Evolutionary conservation across 2,329 filamentous ascomycete species (phyloP).

Genomic region (Ceratocystis ficicola): DNA sequence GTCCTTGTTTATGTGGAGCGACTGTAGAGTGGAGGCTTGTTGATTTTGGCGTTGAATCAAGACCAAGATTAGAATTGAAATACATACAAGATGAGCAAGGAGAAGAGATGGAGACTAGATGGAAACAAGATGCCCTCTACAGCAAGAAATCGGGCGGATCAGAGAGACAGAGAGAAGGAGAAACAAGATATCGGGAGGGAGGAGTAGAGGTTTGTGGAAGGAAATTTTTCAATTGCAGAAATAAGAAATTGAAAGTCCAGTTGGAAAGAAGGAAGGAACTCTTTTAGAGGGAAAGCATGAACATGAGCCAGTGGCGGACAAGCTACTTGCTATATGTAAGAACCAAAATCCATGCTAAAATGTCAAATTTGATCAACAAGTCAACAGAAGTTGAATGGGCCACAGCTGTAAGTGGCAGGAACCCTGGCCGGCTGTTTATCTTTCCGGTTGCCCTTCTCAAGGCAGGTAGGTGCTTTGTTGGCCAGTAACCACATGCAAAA

Average conservation of each 20-base stretch:
- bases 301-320: background rate
- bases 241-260: slow-evolving; percentile 13
- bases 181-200: background rate
- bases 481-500: background rate
- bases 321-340: slow-evolving; percentile 16
- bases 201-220: too few relatives aligned
- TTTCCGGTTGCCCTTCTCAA: background rate
- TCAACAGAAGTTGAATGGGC: slow-evolving; percentile 4
- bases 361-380: slow-evolving; percentile 12
- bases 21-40: background rate
- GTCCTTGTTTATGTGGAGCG: slow-evolving; percentile 12
- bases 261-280: background rate
- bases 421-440: background rate
- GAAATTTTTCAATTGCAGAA: slow-evolving; percentile 12
- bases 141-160: slow-evolving; percentile 20
- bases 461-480: background rate
- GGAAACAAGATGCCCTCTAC: slow-evolving; percentile 9
- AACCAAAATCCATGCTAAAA: slow-evolving; percentile 10
- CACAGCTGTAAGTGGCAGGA: slow-evolving; percentile 1
- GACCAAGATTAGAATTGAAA: background rate
- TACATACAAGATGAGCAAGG: slow-evolving; percentile 14
- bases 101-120: background rate
- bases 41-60: slow-evolving; percentile 12
- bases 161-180: slow-evolving; percentile 23
- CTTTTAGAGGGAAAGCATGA: slow-evolving; percentile 1